phyloP scores from a whole-genome alignment of 768 basidiomycete species.

The Xerocomellus amylosporus region DNA sequence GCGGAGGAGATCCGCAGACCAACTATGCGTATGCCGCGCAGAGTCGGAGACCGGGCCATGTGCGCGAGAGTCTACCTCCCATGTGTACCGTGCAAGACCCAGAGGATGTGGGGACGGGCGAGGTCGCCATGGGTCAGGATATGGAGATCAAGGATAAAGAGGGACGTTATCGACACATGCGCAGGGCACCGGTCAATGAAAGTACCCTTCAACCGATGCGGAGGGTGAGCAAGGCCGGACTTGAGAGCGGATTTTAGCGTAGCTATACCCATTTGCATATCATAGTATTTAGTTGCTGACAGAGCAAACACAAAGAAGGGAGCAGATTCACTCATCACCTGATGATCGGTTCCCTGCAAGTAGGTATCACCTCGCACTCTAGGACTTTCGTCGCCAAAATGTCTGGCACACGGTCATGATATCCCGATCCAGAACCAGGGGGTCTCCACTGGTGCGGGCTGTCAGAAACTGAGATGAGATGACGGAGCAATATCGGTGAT shows the following conservation, averaged over 20 bases:
- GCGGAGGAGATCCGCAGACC: constrained; percentile 26
- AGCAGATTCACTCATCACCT: no score
- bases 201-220: constrained; percentile 86
- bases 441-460: no score
- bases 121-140: constrained; percentile 63
- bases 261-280: constrained; percentile 17
- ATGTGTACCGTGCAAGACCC: constrained; percentile 27
- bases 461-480: no score
- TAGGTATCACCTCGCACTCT: no score
- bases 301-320: not conserved
- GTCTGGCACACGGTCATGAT: no score
- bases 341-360: no score
- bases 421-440: no score
- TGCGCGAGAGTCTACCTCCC: constrained; percentile 63
- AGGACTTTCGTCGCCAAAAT: no score
- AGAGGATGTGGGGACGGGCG: constrained; percentile 30
- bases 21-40: constrained; percentile 45
- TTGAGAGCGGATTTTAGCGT: constrained; percentile 62
- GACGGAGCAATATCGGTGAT: no score
- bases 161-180: constrained; percentile 84
- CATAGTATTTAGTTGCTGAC: constrained; percentile 1
- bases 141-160: constrained; percentile 84
- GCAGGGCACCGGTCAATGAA: constrained; percentile 85
- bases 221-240: constrained; percentile 88
- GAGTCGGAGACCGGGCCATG: constrained; percentile 57